Percentiles rank a stretch among this genome's conserved stretches.
Evolutionary conservation across 2,329 filamentous ascomycete genomes (phyloP).

Genomic region (Penicillium sclerotiorum): DNA sequence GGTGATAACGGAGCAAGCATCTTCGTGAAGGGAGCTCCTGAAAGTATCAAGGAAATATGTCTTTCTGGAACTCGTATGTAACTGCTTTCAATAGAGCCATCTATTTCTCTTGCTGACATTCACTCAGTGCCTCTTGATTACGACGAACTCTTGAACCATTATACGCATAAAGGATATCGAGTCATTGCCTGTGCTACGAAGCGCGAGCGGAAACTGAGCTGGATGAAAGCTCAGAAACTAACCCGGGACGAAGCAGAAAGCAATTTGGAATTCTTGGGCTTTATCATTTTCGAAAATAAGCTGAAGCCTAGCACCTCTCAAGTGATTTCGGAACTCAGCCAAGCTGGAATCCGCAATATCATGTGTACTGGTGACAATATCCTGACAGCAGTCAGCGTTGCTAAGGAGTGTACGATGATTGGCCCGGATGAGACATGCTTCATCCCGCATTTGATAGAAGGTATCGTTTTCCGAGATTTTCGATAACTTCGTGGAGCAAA

Average conservation of each 20-base stretch:
- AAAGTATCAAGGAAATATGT: constrained; percentile 95
- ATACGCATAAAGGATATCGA: constrained; percentile 93
- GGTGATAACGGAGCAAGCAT: constrained; percentile 81
- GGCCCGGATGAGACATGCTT: constrained; percentile 85
- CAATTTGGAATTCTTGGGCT: constrained; percentile 83
- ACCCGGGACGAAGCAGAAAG: constrained; percentile 81
- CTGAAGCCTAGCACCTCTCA: constrained; percentile 82
- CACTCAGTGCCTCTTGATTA: constrained; percentile 77
- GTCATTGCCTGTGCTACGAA: constrained; percentile 95
- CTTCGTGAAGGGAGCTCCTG: constrained; percentile 94
- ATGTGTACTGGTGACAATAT: constrained; percentile 99
- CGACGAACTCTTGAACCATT: constrained; percentile 83
- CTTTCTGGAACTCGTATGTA: constrained; percentile 72
- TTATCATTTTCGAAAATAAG: constrained; percentile 99
- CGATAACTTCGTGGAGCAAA: background rate
- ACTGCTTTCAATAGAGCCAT: background rate
- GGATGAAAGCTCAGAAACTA: constrained; percentile 95
- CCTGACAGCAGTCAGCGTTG: constrained; percentile 92
- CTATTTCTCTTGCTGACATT: constrained; percentile 5
- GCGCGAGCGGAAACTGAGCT: constrained; percentile 82
- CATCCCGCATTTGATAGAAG: constrained; percentile 82
- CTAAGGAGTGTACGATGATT: constrained; percentile 83
- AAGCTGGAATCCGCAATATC: constrained; percentile 82
- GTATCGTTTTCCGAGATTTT: constrained; percentile 37
- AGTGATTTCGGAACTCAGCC: constrained; percentile 78